phyloP scores from a whole-genome alignment of 345 rosid genomes.

The Syzygium aqueum region DNA sequence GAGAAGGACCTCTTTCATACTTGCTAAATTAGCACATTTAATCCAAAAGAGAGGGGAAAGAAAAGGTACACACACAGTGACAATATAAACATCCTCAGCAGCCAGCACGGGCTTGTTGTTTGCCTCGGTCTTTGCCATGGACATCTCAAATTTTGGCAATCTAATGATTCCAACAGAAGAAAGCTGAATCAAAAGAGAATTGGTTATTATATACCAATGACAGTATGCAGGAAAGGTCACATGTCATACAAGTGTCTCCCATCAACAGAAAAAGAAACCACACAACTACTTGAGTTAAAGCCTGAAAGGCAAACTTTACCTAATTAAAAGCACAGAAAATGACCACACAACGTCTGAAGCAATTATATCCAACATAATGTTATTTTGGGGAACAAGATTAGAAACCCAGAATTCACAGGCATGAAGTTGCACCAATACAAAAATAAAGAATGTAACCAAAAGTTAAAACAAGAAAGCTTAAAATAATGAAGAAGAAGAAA shows the following conservation, averaged over 20 bases:
- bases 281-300: neutral
- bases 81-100: slow-evolving; percentile 75
- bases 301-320: neutral
- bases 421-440: neutral
- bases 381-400: neutral
- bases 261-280: neutral
- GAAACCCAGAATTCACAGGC: neutral
- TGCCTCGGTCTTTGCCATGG: slow-evolving; percentile 79
- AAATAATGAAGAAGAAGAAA: neutral
- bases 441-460: neutral
- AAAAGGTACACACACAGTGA: slow-evolving; percentile 55
- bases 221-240: neutral
- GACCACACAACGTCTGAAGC: neutral
- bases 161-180: slow-evolving; percentile 87
- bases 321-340: neutral
- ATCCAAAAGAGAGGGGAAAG: neutral
- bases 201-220: slow-evolving; percentile 1
- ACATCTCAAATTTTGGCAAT: slow-evolving; percentile 93
- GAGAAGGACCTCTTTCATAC: slow-evolving; percentile 2
- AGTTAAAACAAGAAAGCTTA: neutral
- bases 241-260: neutral
- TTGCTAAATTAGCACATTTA: neutral
- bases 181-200: slow-evolving; percentile 47
- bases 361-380: neutral
- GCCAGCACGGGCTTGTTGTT: slow-evolving; percentile 88